These are phyloP conservation scores for Diaporthe batatas DNA, from an alignment of 2,329 filamentous ascomycete species.

Conservation along the genomic window DNA sequence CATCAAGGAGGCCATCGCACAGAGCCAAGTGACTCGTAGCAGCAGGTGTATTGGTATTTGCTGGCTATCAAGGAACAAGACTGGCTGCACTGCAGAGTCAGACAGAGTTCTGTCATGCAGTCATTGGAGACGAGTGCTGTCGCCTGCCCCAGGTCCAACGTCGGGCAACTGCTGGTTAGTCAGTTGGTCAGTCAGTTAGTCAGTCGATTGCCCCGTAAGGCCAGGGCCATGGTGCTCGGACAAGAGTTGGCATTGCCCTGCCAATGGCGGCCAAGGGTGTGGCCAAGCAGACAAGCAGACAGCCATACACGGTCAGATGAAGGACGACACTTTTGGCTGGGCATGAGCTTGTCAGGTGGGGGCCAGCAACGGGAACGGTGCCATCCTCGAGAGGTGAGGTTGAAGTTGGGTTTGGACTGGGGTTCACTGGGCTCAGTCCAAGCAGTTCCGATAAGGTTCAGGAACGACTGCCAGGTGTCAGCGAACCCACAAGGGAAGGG, in stretches of 20 bases:
- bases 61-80: not conserved
- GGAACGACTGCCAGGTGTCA: slow-evolving; percentile 8
- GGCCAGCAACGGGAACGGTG: not conserved
- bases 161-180: not conserved
- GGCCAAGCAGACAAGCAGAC: slow-evolving; percentile 7
- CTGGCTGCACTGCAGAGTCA: not conserved
- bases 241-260: slow-evolving; percentile 18
- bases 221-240: slow-evolving; percentile 16
- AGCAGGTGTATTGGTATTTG: not conserved
- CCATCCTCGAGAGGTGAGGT: slow-evolving; percentile 6
- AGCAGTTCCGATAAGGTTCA: not conserved
- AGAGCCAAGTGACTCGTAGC: not conserved
- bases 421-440: not conserved
- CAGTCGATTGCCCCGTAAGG: not conserved
- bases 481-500: slow-evolving; percentile 7
- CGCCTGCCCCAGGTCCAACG: not conserved
- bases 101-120: not conserved
- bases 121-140: not conserved
- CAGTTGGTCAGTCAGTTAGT: not conserved
- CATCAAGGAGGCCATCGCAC: not conserved
- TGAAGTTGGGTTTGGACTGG: slow-evolving; percentile 11
- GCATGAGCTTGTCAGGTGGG: slow-evolving; percentile 33
- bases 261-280: slow-evolving; percentile 23
- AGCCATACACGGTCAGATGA: slow-evolving; percentile 3
- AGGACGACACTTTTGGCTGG: not conserved